Percentiles rank a stretch among this genome's conserved stretches.
These are phyloP conservation scores for Acanthamoeba lenticulata DNA, from an alignment of 208 protist genomes.

Conservation along the genomic window DNA sequence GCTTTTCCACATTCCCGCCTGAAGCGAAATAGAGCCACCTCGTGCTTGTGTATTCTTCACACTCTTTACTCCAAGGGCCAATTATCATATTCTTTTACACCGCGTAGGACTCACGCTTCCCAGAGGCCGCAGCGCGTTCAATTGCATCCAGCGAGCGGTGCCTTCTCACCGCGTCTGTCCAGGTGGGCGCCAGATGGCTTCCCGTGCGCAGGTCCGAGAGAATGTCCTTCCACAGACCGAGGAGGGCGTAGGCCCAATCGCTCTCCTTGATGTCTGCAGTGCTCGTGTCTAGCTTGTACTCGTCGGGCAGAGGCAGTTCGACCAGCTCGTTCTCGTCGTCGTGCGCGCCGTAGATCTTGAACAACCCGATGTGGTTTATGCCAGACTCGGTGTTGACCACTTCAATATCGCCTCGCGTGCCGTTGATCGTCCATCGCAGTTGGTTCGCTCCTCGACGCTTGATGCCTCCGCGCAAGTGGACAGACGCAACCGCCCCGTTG, in stretches of 20 bases:
- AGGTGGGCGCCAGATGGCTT: background rate
- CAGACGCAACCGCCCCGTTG: background rate
- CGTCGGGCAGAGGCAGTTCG: background rate
- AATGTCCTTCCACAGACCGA: background rate
- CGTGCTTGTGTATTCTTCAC: too few species aligned
- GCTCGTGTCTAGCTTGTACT: background rate
- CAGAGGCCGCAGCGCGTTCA: background rate
- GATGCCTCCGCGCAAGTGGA: background rate
- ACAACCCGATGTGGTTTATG: background rate
- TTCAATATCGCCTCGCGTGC: background rate
- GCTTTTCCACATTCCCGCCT: background rate
- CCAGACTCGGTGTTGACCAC: background rate
- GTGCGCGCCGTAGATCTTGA: background rate
- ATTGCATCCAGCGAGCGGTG: constrained; percentile 9
- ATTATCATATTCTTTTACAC: too few species aligned
- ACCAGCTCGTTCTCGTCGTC: constrained; percentile 3
- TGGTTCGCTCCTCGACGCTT: background rate
- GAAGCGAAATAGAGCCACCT: too few species aligned
- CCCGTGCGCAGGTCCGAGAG: background rate
- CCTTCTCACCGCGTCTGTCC: background rate
- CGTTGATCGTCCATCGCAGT: constrained; percentile 18
- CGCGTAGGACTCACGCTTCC: background rate
- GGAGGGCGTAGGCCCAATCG: background rate
- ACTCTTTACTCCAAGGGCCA: too few species aligned
- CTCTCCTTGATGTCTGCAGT: background rate